Base-by-base conservation (phyloP, 345 rosid species). In the Laguncularia racemosa region DNA sequence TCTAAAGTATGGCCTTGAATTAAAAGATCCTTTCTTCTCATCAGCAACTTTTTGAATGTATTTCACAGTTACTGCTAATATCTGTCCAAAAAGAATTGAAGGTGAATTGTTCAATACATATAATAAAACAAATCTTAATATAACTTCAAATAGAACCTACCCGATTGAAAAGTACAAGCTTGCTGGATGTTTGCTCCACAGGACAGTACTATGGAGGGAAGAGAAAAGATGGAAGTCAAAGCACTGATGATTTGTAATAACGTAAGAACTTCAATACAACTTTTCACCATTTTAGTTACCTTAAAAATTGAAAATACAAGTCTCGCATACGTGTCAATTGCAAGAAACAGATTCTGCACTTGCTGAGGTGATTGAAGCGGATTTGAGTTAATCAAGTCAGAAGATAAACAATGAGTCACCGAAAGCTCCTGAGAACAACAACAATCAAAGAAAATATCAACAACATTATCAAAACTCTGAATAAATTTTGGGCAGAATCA, bases 321-420 rank as follows among this genome's bases (percentile, higher is more conserved):
- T 67, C 85, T 89, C 33, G 95, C 90, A 82, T 81, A 93, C 15
- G 84, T 79, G 71, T 93, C 99, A 12, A 93, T 87, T 33, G 83
- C 89, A 67, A 85, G 81, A 64, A 93, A 89, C 43, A 89, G 74
- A 71, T 65, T 72, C 69, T 82, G 95, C 46, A 56, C 74, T 79
- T 79, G 96, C 62, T 81, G 97, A 73, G 85, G 73, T 45, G 83
- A 66, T 65, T 79, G 95, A 56, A 81, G 44, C 33, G 85, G 55
- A 53, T 77, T 74, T 50, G 95, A 72, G 71, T 64, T 81, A 14
- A 81, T 72, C 57, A 72, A 85, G 67, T 87, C 99, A 51, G 86
- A 71, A 56, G 91, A 72, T 44, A 89, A 71, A 77, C 95, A 89
- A 76, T 89, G 96, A 50, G 79, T 70, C 61, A 93, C 99, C 68